Base-by-base conservation (phyloP, 352 stramenopile genomes). In the Phytophthora ramorum region DNA sequence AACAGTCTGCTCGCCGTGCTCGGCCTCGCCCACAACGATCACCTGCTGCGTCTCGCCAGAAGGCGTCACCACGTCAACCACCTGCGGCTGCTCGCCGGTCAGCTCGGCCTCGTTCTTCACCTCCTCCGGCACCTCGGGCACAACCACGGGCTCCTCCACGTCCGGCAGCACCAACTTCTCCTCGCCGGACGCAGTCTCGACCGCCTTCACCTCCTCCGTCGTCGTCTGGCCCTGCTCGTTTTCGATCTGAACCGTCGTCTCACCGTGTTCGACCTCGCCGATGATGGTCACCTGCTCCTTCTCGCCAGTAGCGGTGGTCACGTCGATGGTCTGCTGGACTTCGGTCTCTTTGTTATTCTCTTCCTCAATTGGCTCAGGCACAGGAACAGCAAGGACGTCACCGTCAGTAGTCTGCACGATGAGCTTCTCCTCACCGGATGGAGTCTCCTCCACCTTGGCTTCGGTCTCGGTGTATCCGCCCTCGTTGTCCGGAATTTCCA, bases 31-130 rank as follows among this genome's bases (percentile, higher is more conserved):
- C 22, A 32, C 24, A 6, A 59, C 20, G 52, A 43, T 40, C 40
- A 59, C n/a, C 24, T 49, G 22, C 52, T 59, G 2, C 37, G 12
- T 9, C 16, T 22, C 24, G 38, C 52, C 52, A 7, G 37, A 28
- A 4, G 45, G 10, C 5, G 58, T 59, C 58, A 60, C 58, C 30
- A 54, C 40, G 26, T 58, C 40, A 26, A 66, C 48, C 17, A 66
- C 58, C 38, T 66, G 38, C 3, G 6, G 35, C 13, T 65, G 44
- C 17, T 65, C 57, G 6, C 22, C 40, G 24, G 19, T 41, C 8
- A 14, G 14, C n/a, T 40, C n/a, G 24, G 44, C 55, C 37, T 66
- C 61, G 52, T 76, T 73, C 3, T 66, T 69, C 73, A 79, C 73
- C 24, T 54, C 69, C 8, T 40, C 14, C 12, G 59, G 55, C 30